Conservation (phyloP, 805 yeast genomes). For the Candida palmyrensis region DNA sequence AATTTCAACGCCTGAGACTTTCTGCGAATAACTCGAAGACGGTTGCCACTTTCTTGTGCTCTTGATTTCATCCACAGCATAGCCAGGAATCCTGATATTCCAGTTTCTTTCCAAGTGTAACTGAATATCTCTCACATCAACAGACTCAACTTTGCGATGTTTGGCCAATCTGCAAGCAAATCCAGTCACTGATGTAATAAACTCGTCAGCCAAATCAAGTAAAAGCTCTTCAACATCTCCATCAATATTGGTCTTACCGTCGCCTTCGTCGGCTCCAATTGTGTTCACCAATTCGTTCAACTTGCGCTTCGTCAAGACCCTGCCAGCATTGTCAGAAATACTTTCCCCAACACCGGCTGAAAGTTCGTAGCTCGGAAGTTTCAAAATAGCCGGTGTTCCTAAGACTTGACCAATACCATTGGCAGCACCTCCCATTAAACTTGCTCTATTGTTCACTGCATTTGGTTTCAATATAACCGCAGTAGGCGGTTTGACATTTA, state of each 20-base stretch:
- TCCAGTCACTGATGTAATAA: constrained; percentile 82
- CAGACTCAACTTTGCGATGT: constrained; percentile 81
- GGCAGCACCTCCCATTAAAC: constrained; percentile 80
- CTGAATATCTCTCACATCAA: constrained; percentile 88
- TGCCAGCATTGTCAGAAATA: constrained; percentile 55
- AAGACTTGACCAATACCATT: constrained; percentile 57
- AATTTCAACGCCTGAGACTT: constrained; percentile 62
- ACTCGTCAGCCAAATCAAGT: constrained; percentile 92
- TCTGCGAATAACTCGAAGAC: constrained; percentile 55
- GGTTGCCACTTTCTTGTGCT: constrained; percentile 71
- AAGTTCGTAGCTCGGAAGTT: constrained; percentile 77
- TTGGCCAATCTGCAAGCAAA: constrained; percentile 95
- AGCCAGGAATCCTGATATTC: constrained; percentile 94
- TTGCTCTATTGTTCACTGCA: constrained; percentile 53
- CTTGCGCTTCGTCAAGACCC: constrained; percentile 86
- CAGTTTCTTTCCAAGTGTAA: constrained; percentile 87
- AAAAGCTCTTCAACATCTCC: constrained; percentile 93
- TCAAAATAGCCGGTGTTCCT: constrained; percentile 69
- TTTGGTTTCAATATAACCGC: constrained; percentile 63
- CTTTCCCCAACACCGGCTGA: constrained; percentile 25
- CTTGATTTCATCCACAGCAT: constrained; percentile 84
- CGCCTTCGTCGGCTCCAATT: constrained; percentile 83
- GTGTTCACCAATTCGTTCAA: constrained; percentile 80
- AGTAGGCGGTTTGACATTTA: constrained; percentile 60
- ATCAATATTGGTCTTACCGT: constrained; percentile 83